phyloP scores from a whole-genome alignment of 352 stramenopile species.

The Thalassiosira oceanica region DNA sequence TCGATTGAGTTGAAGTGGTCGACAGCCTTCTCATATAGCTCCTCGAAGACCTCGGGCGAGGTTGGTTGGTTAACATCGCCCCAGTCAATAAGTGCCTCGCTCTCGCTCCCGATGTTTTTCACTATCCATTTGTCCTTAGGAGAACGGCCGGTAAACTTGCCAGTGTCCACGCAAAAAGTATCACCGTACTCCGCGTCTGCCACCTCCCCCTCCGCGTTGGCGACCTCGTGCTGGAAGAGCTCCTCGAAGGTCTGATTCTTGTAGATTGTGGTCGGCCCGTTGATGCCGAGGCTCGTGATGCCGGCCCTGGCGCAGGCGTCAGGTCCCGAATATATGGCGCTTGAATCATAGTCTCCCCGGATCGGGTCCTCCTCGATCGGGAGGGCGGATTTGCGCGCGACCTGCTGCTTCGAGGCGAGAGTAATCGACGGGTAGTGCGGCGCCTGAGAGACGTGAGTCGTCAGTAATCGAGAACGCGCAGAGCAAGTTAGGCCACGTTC shows the following conservation, averaged over 20 bases:
- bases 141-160: conserved; percentile 97
- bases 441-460: no score
- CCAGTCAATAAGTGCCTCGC: conserved; percentile 94
- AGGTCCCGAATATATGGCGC: conserved; percentile 50
- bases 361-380: no score
- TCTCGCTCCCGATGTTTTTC: conserved; percentile 82
- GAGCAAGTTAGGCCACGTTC: no score
- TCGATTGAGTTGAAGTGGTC: conserved; percentile 90
- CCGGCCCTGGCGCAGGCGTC: conserved; percentile 66
- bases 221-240: conserved; percentile 93
- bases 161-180: conserved; percentile 96
- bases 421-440: no score
- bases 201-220: no score
- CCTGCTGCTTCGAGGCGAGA: no score
- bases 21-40: conserved; percentile 92
- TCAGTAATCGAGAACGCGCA: no score
- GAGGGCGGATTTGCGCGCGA: no score
- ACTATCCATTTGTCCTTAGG: conserved; percentile 99
- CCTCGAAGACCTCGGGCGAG: conserved; percentile 91
- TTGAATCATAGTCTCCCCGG: conserved; percentile 73
- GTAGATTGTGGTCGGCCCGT: conserved; percentile 88
- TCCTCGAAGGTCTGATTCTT: conserved; percentile 95
- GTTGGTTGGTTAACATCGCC: conserved; percentile 94
- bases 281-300: conserved; percentile 90
- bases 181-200: conserved; percentile 84